These are phyloP conservation scores for Fonsecaea monophora DNA, from an alignment of 2,329 filamentous ascomycete genomes.

Conservation along the genomic window DNA sequence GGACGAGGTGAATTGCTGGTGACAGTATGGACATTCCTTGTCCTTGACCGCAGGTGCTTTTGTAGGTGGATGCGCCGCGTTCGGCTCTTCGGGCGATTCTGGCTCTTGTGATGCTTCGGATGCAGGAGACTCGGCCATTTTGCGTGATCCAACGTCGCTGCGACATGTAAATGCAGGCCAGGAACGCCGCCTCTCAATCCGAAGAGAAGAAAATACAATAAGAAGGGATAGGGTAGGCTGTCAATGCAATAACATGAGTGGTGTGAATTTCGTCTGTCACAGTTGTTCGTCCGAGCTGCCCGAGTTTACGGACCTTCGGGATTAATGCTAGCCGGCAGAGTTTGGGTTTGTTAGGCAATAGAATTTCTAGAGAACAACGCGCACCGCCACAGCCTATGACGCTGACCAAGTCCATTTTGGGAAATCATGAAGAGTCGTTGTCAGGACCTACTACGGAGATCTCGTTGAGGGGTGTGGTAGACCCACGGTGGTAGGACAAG, in stretches of 20 bases:
- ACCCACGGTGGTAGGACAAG: neutral
- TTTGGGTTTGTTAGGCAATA: neutral
- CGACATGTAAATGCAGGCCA: neutral
- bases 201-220: slow-evolving; percentile 6
- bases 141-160: slow-evolving; percentile 10
- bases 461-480: neutral
- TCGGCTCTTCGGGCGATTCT: slow-evolving; percentile 33
- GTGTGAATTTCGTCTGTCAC: slow-evolving; percentile 13
- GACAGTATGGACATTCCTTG: slow-evolving; percentile 85
- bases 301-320: slow-evolving; percentile 20
- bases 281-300: slow-evolving; percentile 15
- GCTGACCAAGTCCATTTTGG: neutral
- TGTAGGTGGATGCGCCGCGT: slow-evolving; percentile 14
- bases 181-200: slow-evolving; percentile 12
- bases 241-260: slow-evolving; percentile 11
- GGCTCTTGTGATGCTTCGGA: slow-evolving; percentile 36
- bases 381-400: slow-evolving; percentile 4
- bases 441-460: neutral
- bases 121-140: slow-evolving; percentile 31
- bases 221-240: slow-evolving; percentile 5
- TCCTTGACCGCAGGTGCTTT: slow-evolving; percentile 70
- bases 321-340: slow-evolving; percentile 8
- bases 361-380: slow-evolving; percentile 6
- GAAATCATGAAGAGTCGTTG: neutral
- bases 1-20: slow-evolving; percentile 89